Conservation (phyloP, 2,329 filamentous ascomycete species). For the Fusarium cyanostomum region DNA sequence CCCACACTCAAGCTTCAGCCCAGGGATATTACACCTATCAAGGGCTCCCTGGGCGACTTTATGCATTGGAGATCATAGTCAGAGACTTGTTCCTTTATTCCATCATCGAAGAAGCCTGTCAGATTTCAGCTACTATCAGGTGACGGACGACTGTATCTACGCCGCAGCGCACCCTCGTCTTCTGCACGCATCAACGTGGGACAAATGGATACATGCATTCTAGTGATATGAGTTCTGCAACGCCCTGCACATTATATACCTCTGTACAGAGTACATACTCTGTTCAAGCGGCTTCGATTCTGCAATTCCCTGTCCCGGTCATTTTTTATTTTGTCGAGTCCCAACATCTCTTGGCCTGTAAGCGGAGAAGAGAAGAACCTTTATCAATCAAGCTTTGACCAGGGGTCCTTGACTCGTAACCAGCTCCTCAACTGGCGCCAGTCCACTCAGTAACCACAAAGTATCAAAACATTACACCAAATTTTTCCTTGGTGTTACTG, state of each 20-base stretch:
- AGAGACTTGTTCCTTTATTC: slow-evolving; percentile 1
- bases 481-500: too few species aligned
- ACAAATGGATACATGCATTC: slow-evolving; percentile 6
- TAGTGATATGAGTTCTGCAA: background rate
- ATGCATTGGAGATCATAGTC: slow-evolving; percentile 22
- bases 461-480: too few species aligned
- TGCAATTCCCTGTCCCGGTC: background rate
- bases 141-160: background rate
- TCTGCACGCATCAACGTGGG: slow-evolving; percentile 13
- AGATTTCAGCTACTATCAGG: slow-evolving; percentile 1
- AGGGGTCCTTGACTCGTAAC: background rate
- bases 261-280: background rate
- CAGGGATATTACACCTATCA: slow-evolving; percentile 36
- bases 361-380: background rate
- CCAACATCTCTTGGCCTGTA: background rate
- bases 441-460: background rate
- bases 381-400: background rate
- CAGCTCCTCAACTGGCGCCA: background rate
- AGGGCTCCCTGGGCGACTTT: slow-evolving; percentile 28
- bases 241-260: slow-evolving; percentile 8
- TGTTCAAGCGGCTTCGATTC: too few species aligned
- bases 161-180: background rate
- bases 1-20: slow-evolving; percentile 41
- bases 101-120: background rate
- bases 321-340: background rate